Conservation (phyloP, 768 basidiomycete species). For the Pleurotus platypus region DNA sequence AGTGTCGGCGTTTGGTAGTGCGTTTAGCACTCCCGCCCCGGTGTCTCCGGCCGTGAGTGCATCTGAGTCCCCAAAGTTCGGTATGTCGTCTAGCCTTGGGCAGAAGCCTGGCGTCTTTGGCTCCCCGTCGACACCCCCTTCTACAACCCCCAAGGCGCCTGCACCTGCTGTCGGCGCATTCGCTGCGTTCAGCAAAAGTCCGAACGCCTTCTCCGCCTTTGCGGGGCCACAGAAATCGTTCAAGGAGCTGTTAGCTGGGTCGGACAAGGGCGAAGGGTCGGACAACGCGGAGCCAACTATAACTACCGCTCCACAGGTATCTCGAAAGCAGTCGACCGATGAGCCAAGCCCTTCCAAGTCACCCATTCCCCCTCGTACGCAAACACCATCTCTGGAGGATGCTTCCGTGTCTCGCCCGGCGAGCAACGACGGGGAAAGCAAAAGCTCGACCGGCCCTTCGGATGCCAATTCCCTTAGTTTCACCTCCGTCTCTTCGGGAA, state of each 20-base stretch:
- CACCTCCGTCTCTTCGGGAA: slow-evolving; percentile 37
- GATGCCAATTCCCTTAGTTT: slow-evolving; percentile 29
- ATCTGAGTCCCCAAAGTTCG: slow-evolving; percentile 28
- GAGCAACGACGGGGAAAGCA: no score
- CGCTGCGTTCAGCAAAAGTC: not conserved
- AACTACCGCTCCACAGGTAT: not conserved
- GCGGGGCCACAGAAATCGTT: slow-evolving; percentile 48
- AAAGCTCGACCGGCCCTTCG: slow-evolving; percentile 1
- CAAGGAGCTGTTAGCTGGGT: slow-evolving; percentile 52
- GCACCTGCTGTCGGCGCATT: slow-evolving; percentile 17
- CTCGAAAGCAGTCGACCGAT: no score
- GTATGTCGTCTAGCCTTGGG: slow-evolving; percentile 30
- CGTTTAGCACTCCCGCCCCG: slow-evolving; percentile 27
- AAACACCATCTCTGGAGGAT: no score
- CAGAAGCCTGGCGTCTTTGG: slow-evolving; percentile 10
- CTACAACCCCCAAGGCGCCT: slow-evolving; percentile 6
- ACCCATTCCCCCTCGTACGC: no score
- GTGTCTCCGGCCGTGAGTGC: slow-evolving; percentile 27
- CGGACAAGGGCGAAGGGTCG: slow-evolving; percentile 22
- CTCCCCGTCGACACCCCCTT: slow-evolving; percentile 8
- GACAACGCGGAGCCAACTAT: slow-evolving; percentile 11
- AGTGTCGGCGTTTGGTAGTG: slow-evolving; percentile 35
- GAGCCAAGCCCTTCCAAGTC: no score
- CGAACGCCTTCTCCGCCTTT: slow-evolving; percentile 8
- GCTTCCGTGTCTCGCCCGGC: no score